A percentile compares a stretch with the other conserved stretches of the same genome.
phyloP scores from a whole-genome alignment of 2,329 filamentous ascomycete species.

The Cyphellophora europaea region DNA sequence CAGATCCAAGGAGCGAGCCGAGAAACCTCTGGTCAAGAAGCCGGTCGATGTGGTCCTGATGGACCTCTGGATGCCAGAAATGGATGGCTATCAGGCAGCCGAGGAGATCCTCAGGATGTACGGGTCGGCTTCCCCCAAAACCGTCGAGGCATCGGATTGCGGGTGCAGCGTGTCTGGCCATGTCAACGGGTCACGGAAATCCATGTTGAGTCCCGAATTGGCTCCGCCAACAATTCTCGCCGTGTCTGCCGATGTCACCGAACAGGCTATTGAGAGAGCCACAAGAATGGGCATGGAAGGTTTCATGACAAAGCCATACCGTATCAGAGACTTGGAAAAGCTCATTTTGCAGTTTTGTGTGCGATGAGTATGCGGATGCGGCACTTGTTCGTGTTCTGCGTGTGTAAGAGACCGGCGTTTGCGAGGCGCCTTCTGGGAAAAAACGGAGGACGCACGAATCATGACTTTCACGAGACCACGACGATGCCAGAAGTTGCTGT shows the following conservation, averaged over 20 bases:
- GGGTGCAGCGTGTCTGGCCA: background rate
- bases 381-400: no score
- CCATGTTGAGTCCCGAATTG: background rate
- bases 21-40: slow-evolving; percentile 1
- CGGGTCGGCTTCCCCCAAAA: slow-evolving; percentile 23
- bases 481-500: no score
- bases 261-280: slow-evolving; percentile 51
- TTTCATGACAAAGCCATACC: slow-evolving; percentile 61
- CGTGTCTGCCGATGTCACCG: slow-evolving; percentile 59
- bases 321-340: slow-evolving; percentile 51
- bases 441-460: no score
- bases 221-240: slow-evolving; percentile 44
- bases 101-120: slow-evolving; percentile 50
- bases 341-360: slow-evolving; percentile 44
- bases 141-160: slow-evolving; percentile 7
- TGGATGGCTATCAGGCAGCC: slow-evolving; percentile 64
- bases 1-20: background rate
- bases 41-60: slow-evolving; percentile 58
- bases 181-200: background rate
- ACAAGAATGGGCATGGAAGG: slow-evolving; percentile 57
- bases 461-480: no score
- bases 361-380: no score
- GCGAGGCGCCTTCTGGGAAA: no score
- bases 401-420: no score
- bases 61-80: slow-evolving; percentile 69